Percentiles rank a stretch among this genome's conserved stretches.
These are phyloP conservation scores for Monilinia fructigena DNA, from an alignment of 2,329 filamentous ascomycete genomes.

Conservation along the genomic window DNA sequence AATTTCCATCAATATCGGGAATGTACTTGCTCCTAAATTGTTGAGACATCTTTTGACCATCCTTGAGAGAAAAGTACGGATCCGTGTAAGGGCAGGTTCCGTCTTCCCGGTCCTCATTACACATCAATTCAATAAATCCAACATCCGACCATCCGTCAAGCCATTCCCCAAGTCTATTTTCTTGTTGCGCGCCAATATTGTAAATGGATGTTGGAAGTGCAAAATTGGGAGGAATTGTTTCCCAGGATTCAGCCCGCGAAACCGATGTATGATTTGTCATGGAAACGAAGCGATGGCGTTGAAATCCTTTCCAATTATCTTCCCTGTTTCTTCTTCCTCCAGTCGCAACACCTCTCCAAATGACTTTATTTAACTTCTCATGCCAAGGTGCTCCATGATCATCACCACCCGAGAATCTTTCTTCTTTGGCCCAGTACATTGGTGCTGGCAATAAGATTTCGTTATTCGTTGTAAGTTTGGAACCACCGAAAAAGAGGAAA, in stretches of 20 bases:
- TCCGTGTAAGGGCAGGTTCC: slow-evolving; percentile 49
- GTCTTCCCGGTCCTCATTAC: slow-evolving; percentile 44
- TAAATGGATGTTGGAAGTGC: slow-evolving; percentile 51
- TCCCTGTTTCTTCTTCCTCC: slow-evolving; percentile 52
- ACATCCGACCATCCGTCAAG: slow-evolving; percentile 39
- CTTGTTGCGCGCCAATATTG: slow-evolving; percentile 45
- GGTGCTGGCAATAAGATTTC: slow-evolving; percentile 63
- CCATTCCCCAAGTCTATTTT: slow-evolving; percentile 45
- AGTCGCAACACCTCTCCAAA: slow-evolving; percentile 66
- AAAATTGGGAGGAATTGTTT: slow-evolving; percentile 50
- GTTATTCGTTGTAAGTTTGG: slow-evolving; percentile 61
- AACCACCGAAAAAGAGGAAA: slow-evolving; percentile 63
- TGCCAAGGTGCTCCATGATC: slow-evolving; percentile 57
- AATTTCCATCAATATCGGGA: slow-evolving; percentile 75
- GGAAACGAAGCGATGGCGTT: slow-evolving; percentile 55
- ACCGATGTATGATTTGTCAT: slow-evolving; percentile 51
- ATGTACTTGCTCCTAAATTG: slow-evolving; percentile 67
- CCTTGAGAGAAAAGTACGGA: slow-evolving; percentile 46
- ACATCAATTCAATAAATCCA: slow-evolving; percentile 45
- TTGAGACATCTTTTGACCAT: slow-evolving; percentile 51
- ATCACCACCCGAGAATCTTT: slow-evolving; percentile 58
- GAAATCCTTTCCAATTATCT: slow-evolving; percentile 55
- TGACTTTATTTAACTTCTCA: slow-evolving; percentile 53
- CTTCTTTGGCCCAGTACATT: slow-evolving; percentile 61
- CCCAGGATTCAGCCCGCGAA: slow-evolving; percentile 39